These are phyloP conservation scores for Vaccinium vitisidaea DNA, from an alignment of 148 eudicot species.

Conservation along the genomic window DNA sequence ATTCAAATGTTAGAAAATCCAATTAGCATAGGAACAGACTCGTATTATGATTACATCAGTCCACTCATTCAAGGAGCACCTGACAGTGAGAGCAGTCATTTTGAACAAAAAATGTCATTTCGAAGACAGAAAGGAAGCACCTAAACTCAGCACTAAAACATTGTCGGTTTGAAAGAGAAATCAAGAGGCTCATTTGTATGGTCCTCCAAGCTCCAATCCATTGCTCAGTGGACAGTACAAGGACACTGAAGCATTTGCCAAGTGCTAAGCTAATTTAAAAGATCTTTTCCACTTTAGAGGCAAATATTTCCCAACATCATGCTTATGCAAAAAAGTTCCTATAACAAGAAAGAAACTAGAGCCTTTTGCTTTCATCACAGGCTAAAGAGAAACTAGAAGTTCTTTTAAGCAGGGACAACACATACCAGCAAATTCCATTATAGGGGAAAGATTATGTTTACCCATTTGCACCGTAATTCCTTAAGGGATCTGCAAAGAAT, in stretches of 20 bases:
- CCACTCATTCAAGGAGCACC: background rate
- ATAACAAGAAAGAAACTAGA: background rate
- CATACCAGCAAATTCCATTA: too few species aligned
- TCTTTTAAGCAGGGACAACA: too few species aligned
- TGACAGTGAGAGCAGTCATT: background rate
- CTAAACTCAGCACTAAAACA: background rate
- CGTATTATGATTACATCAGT: background rate
- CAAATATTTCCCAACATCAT: background rate
- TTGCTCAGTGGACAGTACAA: background rate
- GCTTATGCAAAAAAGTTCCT: background rate
- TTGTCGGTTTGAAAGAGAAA: background rate
- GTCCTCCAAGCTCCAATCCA: background rate
- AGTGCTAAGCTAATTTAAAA: background rate
- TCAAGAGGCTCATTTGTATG: background rate
- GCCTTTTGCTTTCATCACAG: background rate
- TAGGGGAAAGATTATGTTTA: background rate
- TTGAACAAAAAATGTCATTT: background rate
- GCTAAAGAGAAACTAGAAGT: too few species aligned
- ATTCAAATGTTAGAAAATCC: constrained; percentile 5
- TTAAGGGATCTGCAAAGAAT: background rate
- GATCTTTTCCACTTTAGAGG: background rate
- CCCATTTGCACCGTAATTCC: background rate
- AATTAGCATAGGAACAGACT: background rate
- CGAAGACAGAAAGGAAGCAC: background rate
- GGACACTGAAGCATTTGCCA: constrained; percentile 4